phyloP scores from a whole-genome alignment of 1,284 basidiomycete species.

The Earliella scabrosa region DNA sequence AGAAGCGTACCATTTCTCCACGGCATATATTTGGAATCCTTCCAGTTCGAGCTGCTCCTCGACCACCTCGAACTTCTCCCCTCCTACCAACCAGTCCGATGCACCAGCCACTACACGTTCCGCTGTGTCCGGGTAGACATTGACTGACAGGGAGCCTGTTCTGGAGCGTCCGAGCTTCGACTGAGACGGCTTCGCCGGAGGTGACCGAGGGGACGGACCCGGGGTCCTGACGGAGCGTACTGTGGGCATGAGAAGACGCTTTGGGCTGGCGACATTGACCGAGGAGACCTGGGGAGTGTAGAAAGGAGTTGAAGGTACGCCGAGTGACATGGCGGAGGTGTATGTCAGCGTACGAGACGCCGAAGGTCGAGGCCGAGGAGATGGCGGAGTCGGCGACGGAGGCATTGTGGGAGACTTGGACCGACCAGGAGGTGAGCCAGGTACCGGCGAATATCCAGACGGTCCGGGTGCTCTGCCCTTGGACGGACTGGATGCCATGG shows the following conservation, averaged over 20 bases:
- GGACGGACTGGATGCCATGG: constrained; percentile 18
- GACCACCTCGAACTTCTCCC: constrained; percentile 48
- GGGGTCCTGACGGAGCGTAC: constrained; percentile 24
- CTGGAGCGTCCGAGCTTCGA: constrained; percentile 30
- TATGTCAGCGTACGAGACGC: constrained; percentile 14
- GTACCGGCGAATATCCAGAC: neutral
- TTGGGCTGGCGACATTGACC: constrained; percentile 11
- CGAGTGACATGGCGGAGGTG: constrained; percentile 12
- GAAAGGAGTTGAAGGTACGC: constrained; percentile 22
- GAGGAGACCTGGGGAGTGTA: constrained; percentile 24
- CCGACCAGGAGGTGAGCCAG: constrained; percentile 15
- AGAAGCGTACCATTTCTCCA: constrained; percentile 72
- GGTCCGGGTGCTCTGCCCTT: constrained; percentile 10
- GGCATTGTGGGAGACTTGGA: constrained; percentile 22
- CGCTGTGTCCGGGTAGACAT: constrained; percentile 24
- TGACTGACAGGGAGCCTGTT: constrained; percentile 30
- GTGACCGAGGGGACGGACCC: constrained; percentile 14
- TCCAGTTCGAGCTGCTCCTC: constrained; percentile 49
- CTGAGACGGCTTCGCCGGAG: constrained; percentile 25
- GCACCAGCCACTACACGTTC: constrained; percentile 15
- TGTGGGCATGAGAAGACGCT: constrained; percentile 34
- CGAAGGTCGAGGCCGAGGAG: constrained; percentile 13
- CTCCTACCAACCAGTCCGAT: constrained; percentile 43
- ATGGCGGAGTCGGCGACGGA: constrained; percentile 13
- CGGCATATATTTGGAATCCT: constrained; percentile 80